Conservation (phyloP, 2,329 filamentous ascomycete genomes). For the Epichloe aotearoae region DNA sequence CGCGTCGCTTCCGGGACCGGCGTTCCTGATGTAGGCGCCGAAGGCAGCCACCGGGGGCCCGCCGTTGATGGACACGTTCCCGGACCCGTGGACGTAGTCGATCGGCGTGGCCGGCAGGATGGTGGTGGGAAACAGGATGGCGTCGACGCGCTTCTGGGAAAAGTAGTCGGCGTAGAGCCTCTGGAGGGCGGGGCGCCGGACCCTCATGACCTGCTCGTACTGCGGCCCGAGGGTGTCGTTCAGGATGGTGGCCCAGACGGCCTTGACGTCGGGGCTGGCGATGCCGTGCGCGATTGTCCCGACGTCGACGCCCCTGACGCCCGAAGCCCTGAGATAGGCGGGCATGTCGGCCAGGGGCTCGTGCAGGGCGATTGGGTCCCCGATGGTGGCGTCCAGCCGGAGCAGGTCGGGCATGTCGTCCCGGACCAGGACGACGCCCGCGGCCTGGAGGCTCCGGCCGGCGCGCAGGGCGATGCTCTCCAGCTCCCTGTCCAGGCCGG, state of each 20-base stretch:
- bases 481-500: conserved; percentile 6
- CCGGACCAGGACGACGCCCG: conserved; percentile 6
- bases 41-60: conserved; percentile 8
- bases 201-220: conserved; percentile 6
- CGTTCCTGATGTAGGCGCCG: conserved; percentile 5
- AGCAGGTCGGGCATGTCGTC: conserved; percentile 8
- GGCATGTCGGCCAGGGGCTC: conserved; percentile 6
- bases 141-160: conserved; percentile 2
- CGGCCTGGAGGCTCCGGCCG: conserved; percentile 2
- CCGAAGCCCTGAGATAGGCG: conserved; percentile 5
- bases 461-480: conserved; percentile 3
- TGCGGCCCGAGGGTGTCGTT: conserved; percentile 1
- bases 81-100: conserved; percentile 5
- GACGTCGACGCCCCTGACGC: background rate
- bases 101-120: conserved; percentile 8
- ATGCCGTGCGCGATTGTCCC: conserved; percentile 4
- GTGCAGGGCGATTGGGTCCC: conserved; percentile 4
- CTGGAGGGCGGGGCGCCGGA: conserved; percentile 8
- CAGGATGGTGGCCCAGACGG: background rate
- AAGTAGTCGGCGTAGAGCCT: conserved; percentile 8
- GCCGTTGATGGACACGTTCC: conserved; percentile 9
- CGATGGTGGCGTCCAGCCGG: conserved; percentile 4
- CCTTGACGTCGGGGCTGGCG: conserved; percentile 2
- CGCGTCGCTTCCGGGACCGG: conserved; percentile 8
- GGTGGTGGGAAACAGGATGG: conserved; percentile 9